These are phyloP conservation scores for Backusella tarrabulga DNA, from an alignment of 192 early-diverging fungal species.

Conservation along the genomic window DNA sequence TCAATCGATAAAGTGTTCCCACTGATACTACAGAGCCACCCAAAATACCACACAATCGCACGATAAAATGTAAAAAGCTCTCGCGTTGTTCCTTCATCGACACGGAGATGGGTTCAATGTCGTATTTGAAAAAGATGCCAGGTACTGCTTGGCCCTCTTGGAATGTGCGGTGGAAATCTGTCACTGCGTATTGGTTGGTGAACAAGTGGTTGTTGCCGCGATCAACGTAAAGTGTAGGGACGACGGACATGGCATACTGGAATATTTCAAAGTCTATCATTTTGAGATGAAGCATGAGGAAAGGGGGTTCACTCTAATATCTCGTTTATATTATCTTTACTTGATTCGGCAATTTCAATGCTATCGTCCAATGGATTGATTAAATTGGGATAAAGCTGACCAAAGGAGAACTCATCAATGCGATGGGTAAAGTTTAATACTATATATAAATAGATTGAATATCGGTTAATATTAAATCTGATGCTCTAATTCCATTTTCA, in stretches of 20 bases:
- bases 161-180: constrained; percentile 60
- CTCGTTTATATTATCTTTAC: constrained; percentile 27
- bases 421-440: constrained; percentile 94
- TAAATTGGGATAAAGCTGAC: constrained; percentile 77
- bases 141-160: constrained; percentile 33
- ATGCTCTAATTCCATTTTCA: background rate
- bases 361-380: constrained; percentile 87
- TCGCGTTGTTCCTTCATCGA: constrained; percentile 65
- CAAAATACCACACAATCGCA: constrained; percentile 81
- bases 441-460: constrained; percentile 28
- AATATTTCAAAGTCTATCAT: constrained; percentile 67
- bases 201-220: constrained; percentile 48
- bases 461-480: background rate
- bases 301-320: background rate
- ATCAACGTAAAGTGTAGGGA: constrained; percentile 77
- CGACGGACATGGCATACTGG: constrained; percentile 85
- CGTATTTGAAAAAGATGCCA: constrained; percentile 90
- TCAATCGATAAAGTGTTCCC: constrained; percentile 53
- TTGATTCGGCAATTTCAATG: constrained; percentile 57
- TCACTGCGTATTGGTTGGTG: constrained; percentile 97
- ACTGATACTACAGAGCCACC: constrained; percentile 79
- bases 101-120: constrained; percentile 86
- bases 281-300: background rate
- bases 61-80: constrained; percentile 70
- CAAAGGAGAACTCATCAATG: constrained; percentile 91